Evolutionary conservation across 441 rosid species (phyloP).

Genomic region (Metrosideros polymorpha): DNA sequence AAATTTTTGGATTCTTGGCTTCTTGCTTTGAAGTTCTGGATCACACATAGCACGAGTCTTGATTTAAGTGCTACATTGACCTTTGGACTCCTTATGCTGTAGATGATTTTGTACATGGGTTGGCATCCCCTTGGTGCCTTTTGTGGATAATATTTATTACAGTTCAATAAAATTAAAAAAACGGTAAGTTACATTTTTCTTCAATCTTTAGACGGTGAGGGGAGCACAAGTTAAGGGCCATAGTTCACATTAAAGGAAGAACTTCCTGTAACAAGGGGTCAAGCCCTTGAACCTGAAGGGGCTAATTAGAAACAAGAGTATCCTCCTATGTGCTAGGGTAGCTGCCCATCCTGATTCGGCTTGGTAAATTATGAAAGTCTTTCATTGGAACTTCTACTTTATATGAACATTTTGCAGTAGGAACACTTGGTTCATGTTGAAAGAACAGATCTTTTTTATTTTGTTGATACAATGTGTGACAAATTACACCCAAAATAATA

Average conservation of each 20-base stretch:
- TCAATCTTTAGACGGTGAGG: neutral
- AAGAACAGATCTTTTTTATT: neutral
- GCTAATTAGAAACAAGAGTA: neutral
- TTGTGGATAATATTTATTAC: neutral
- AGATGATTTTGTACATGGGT: neutral
- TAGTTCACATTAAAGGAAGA: neutral
- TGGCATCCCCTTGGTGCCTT: neutral
- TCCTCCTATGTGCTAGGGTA: neutral
- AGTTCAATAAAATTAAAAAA: neutral
- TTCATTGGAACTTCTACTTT: neutral
- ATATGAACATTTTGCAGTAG: neutral
- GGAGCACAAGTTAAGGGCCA: neutral
- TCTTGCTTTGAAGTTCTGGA: neutral
- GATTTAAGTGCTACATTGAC: neutral
- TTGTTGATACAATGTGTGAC: neutral
- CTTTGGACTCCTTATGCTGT: neutral
- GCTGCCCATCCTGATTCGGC: neutral
- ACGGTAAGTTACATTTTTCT: neutral
- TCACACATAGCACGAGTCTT: neutral
- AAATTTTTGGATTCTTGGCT: neutral
- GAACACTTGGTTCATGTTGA: neutral
- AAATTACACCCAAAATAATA: neutral
- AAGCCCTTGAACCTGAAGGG: neutral
- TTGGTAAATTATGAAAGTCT: neutral
- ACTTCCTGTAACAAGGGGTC: neutral